A percentile compares a stretch with the other conserved stretches of the same genome.
Evolutionary conservation across 805 yeast genomes (phyloP).

Genomic region (Nakazawaea populi): DNA sequence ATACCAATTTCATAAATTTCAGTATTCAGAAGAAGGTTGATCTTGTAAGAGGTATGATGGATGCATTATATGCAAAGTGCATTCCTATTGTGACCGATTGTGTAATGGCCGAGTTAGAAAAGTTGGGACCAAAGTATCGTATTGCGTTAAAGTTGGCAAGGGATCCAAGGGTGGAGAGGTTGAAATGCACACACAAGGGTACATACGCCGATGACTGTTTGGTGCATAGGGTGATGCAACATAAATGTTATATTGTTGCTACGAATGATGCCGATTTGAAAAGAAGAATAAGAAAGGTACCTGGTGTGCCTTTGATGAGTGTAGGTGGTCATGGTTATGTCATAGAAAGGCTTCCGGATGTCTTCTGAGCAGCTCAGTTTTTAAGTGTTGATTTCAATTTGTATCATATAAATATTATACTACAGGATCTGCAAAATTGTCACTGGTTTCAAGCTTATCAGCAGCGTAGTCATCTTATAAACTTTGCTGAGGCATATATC

Average conservation of each 20-base stretch:
- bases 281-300: slow-evolving; percentile 89
- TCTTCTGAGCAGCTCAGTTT: slow-evolving; percentile 37
- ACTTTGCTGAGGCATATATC: no score
- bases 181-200: slow-evolving; percentile 89
- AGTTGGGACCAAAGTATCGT: slow-evolving; percentile 89
- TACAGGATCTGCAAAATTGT: no score
- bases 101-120: slow-evolving; percentile 96
- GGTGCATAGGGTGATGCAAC: slow-evolving; percentile 89
- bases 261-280: slow-evolving; percentile 97
- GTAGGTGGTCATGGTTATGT: slow-evolving; percentile 93
- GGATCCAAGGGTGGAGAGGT: slow-evolving; percentile 84
- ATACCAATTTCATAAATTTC: slow-evolving; percentile 95
- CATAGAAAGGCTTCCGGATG: slow-evolving; percentile 92
- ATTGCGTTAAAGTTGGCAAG: slow-evolving; percentile 90
- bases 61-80: slow-evolving; percentile 87
- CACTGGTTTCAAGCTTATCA: no score
- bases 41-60: slow-evolving; percentile 96
- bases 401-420: no score
- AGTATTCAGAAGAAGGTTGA: slow-evolving; percentile 95
- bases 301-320: slow-evolving; percentile 95
- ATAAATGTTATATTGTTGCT: slow-evolving; percentile 95
- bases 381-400: no score
- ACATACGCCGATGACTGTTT: slow-evolving; percentile 98
- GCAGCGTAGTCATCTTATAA: no score
- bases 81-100: slow-evolving; percentile 95